Evolutionary conservation across 805 yeast species (phyloP).

Genomic region (Blastobotrys mokoenaii): DNA sequence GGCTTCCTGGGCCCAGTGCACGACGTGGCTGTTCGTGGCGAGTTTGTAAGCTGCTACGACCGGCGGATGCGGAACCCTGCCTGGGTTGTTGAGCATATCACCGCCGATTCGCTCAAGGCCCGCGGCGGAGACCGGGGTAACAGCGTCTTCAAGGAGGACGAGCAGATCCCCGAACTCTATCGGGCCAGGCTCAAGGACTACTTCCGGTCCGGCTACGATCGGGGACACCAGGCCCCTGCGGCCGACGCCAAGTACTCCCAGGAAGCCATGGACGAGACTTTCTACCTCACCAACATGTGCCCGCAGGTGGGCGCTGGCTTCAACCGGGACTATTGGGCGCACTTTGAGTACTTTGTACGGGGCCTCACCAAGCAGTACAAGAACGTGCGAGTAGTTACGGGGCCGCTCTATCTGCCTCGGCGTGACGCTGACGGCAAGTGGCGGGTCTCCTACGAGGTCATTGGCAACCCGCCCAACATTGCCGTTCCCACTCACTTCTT

Average conservation of each 20-base stretch:
- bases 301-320: conserved; percentile 98
- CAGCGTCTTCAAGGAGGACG: conserved; percentile 83
- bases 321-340: conserved; percentile 97
- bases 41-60: conserved; percentile 80
- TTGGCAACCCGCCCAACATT: conserved; percentile 91
- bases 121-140: conserved; percentile 60
- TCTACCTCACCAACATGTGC: conserved; percentile 78
- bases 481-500: conserved; percentile 98
- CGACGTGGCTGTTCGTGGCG: conserved; percentile 64
- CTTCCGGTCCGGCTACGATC: conserved; percentile 90
- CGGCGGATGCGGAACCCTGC: conserved; percentile 76
- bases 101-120: conserved; percentile 51
- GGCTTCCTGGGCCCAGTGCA: conserved; percentile 96
- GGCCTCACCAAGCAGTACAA: conserved; percentile 62
- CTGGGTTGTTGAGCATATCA: conserved; percentile 75
- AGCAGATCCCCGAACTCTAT: conserved; percentile 63
- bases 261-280: conserved; percentile 91
- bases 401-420: conserved; percentile 85
- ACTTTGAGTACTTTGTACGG: conserved; percentile 82
- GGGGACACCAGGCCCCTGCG: conserved; percentile 98
- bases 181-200: conserved; percentile 75
- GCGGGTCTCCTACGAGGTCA: conserved; percentile 79
- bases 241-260: conserved; percentile 92
- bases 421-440: conserved; percentile 68
- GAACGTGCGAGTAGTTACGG: conserved; percentile 81